These are phyloP conservation scores for Agaricus blazei DNA, from an alignment of 768 basidiomycete genomes.

Conservation along the genomic window DNA sequence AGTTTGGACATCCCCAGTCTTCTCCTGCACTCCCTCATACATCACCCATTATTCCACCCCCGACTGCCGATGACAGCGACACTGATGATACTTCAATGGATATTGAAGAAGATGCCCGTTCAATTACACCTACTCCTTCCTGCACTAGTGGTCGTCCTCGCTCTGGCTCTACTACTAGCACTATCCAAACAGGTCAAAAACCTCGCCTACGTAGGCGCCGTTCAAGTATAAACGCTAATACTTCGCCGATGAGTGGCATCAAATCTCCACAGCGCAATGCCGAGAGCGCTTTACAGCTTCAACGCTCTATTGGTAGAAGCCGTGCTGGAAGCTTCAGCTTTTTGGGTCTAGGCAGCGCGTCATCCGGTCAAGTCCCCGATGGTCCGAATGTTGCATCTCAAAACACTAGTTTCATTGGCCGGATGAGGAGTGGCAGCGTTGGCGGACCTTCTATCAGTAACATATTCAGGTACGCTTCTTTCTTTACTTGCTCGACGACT, in stretches of 20 bases:
- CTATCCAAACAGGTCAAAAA: conserved; percentile 12
- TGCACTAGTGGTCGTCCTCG: conserved; percentile 6
- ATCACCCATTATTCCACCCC: conserved; percentile 12
- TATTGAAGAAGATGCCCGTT: conserved; percentile 15
- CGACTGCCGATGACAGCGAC: conserved; percentile 12
- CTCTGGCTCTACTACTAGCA: conserved; percentile 15
- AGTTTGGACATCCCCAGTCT: conserved; percentile 14
- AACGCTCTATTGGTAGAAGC: conserved; percentile 28
- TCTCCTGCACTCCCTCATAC: conserved; percentile 19
- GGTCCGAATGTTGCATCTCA: conserved; percentile 25
- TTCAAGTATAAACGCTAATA: conserved; percentile 52
- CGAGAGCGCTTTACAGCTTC: conserved; percentile 45
- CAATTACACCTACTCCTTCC: conserved; percentile 23
- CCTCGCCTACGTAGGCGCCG: conserved; percentile 56
- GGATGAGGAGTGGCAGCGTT: conserved; percentile 54
- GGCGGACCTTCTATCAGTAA: conserved; percentile 16
- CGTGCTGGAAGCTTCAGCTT: conserved; percentile 41
- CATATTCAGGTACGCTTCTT: conserved; percentile 13
- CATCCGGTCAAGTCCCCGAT: conserved; percentile 9
- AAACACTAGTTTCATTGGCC: conserved; percentile 39
- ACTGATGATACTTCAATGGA: conserved; percentile 18
- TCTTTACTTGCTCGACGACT: not conserved
- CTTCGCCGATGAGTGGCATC: conserved; percentile 51
- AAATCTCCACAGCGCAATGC: conserved; percentile 53
- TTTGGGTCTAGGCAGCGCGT: conserved; percentile 10